Evolutionary conservation across 805 yeast genomes (phyloP).

Genomic region (Metschnikowia shivogae): DNA sequence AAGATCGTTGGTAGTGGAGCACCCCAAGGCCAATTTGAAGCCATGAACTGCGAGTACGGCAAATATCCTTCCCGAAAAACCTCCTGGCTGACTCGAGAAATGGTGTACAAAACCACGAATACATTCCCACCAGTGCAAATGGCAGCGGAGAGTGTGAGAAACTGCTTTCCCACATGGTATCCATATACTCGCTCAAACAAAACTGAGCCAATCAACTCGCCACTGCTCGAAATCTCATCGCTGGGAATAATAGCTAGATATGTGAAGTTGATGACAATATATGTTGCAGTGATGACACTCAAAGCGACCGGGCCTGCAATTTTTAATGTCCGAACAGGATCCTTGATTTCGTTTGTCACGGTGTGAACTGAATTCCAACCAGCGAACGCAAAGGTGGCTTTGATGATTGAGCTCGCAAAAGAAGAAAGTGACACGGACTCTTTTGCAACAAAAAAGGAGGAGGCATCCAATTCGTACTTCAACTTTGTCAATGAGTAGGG

Average conservation of each 20-base stretch:
- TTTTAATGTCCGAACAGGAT: slow-evolving; percentile 53
- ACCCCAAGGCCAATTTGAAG: slow-evolving; percentile 52
- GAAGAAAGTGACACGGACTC: slow-evolving; percentile 39
- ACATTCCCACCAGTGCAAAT: slow-evolving; percentile 61
- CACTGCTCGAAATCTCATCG: slow-evolving; percentile 50
- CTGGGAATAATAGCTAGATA: slow-evolving; percentile 52
- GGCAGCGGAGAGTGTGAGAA: slow-evolving; percentile 55
- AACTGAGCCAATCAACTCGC: slow-evolving; percentile 56
- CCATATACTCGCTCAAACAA: slow-evolving; percentile 57
- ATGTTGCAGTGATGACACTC: slow-evolving; percentile 44
- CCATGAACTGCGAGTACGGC: slow-evolving; percentile 50
- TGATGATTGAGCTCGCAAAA: slow-evolving; percentile 52
- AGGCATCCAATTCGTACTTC: slow-evolving; percentile 38
- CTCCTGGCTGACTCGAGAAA: slow-evolving; percentile 62
- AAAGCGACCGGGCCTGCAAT: slow-evolving; percentile 60
- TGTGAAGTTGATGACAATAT: slow-evolving; percentile 50
- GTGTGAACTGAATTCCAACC: slow-evolving; percentile 66
- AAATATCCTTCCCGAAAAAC: slow-evolving; percentile 59
- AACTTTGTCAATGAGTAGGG: slow-evolving; percentile 44
- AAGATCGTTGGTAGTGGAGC: slow-evolving; percentile 53
- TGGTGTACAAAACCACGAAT: slow-evolving; percentile 55
- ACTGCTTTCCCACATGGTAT: slow-evolving; percentile 45
- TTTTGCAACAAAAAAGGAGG: slow-evolving; percentile 28
- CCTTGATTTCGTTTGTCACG: slow-evolving; percentile 56
- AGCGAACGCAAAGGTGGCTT: slow-evolving; percentile 54